Evolutionary conservation across 2,329 filamentous ascomycete species (phyloP).

Genomic region (Capronia americana): DNA sequence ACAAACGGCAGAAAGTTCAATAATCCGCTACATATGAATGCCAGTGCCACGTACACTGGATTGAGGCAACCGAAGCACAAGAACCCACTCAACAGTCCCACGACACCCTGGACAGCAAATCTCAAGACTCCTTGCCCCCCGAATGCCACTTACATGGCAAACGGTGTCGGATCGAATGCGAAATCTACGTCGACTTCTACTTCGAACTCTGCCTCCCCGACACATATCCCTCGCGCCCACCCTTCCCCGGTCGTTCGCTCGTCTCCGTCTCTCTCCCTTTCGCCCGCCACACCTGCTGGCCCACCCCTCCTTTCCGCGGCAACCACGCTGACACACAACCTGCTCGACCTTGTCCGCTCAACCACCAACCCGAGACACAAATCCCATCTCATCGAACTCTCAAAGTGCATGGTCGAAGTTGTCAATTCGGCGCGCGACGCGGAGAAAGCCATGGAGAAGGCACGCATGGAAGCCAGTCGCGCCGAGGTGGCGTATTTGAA

Average conservation of each 20-base stretch:
- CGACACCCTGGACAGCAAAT: constrained; percentile 32
- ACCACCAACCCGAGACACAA: constrained; percentile 32
- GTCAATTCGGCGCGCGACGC: constrained; percentile 41
- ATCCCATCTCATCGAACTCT: constrained; percentile 37
- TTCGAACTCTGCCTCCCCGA: background rate
- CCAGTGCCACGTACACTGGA: background rate
- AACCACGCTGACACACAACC: constrained; percentile 38
- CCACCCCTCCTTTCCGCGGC: constrained; percentile 36
- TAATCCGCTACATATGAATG: constrained; percentile 17
- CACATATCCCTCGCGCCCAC: background rate
- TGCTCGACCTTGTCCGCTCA: constrained; percentile 39
- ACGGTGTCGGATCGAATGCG: constrained; percentile 13
- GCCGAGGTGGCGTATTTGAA: constrained; percentile 38
- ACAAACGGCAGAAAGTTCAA: constrained; percentile 4
- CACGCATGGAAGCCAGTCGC: constrained; percentile 39
- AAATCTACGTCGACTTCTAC: background rate
- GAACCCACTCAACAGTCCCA: constrained; percentile 28
- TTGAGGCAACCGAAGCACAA: constrained; percentile 3
- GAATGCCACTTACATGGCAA: background rate
- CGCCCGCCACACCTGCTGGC: constrained; percentile 16
- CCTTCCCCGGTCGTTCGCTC: background rate
- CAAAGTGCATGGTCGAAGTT: constrained; percentile 40
- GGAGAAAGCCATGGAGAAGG: constrained; percentile 42
- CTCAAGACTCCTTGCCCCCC: constrained; percentile 32
- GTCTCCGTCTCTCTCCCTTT: background rate